Evolutionary conservation across 2,329 filamentous ascomycete genomes (phyloP), one percentile per base, ranked within the genome.

Genomic region (Venturia aucupariae): DNA sequence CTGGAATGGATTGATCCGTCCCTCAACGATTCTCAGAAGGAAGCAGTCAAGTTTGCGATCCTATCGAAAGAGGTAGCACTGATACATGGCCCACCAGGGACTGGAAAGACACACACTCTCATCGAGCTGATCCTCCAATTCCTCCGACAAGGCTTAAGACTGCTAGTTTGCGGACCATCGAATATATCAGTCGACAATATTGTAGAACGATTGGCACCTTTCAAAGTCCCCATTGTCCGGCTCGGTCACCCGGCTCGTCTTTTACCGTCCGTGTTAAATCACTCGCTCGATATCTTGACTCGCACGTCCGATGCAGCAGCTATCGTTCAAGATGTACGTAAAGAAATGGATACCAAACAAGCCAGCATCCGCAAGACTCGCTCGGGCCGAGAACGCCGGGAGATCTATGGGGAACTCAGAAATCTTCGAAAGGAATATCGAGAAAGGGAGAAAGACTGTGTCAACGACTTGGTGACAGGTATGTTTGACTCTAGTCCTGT

Each of bases 161-260:
- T 97, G 13, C 81, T 97, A 1, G 93, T 97, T n/a, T 97, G 94
- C 71, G 94, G 93, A 0, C 94, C 94, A 0, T 96, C 91, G 38
- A 99, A 99, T 73, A 92, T 99, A 69, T 94, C 91, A 0, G 94
- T 99, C 0, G 94, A 99, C 81, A 99, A 99, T 72, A 96, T 99
- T 65, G 92, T 97, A 10, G 94, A 99, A 76, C 86, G 94, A 8
- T 83, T 97, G 1, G 86, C 92, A 1, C 86, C 90, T 0, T 89
- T 92, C 74, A 92, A 91, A 71, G 82, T 97, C 1, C 88, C 91
- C 0, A 91, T 97, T 70, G 84, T 97, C 42, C 88, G 94, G 1
- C 84, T 99, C 0, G 94, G 94, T 0, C 94, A 99, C 75, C 94
- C 94, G 0, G 94, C 94, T 1, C 87, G 94, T 24, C 82, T 99